Evolutionary conservation across 129 eudicot genomes (phyloP), one percentile per base, ranked within the genome.

Genomic region (Saposhnikovia divaricata): DNA sequence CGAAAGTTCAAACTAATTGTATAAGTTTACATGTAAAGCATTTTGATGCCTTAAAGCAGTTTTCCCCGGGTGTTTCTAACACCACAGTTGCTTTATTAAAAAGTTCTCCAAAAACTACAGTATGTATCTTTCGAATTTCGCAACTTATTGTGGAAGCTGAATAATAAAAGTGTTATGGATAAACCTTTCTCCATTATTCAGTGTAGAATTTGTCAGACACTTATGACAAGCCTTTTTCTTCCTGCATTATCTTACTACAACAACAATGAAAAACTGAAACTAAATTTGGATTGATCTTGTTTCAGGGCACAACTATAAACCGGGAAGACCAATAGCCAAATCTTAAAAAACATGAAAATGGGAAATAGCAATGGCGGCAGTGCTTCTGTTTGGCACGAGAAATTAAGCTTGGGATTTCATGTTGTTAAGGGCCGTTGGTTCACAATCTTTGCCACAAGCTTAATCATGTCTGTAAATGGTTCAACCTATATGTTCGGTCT

Each of bases 401-500:
- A 82, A 80, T 75, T 44, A 15, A 83, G 50, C 71, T 82, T 92
- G 47, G 19, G 28, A 75, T 39, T 78, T 27, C 91, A 87, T 0
- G 80, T 85, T 27, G 55, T 90, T 80, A 78, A 83, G 44, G 86
- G 98, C 53, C 87, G 97, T 65, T 93, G 98, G 98, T 93, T 91
- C 94, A 89, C 91, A 90, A 86, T 91, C 38, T 93, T 91, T 73
- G 92, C 90, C 8, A 86, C 88, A 39, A 81, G 89, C 68, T 87
- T 93, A 1, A 87, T 93, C 77, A 85, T 91, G 97, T 86, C 95
- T 1, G 89, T 88, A 57, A 81, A 91, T 27, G 98, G 98, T 28
- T 89, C 94, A 3, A 89, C 86, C 43, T 93, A 88, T 77, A 87
- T 93, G 83, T 93, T 93, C 65, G 98, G 97, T 18, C 81, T 85